Percentiles rank a stretch among this genome's conserved stretches.
Evolutionary conservation across 2,329 filamentous ascomycete species (phyloP).

Genomic region (Aureobasidium subglaciale): DNA sequence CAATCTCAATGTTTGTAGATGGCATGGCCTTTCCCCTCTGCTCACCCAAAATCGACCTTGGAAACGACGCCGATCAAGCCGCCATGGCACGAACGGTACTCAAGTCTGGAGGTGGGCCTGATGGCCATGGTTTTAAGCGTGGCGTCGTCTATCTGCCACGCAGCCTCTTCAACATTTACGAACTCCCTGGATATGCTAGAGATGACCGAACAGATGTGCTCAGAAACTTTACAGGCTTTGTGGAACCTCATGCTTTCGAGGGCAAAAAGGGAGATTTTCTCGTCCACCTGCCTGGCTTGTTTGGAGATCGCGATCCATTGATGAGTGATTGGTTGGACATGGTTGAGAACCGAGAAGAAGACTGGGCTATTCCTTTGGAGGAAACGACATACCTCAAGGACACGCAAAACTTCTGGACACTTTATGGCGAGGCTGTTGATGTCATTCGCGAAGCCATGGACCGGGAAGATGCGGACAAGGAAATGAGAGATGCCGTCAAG

Average conservation of each 20-base stretch:
- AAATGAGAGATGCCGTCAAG: not conserved
- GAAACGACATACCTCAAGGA: constrained; percentile 16
- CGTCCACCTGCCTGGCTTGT: constrained; percentile 18
- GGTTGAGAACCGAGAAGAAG: constrained; percentile 1
- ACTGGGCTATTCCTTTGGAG: constrained; percentile 13
- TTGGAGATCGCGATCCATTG: constrained; percentile 15
- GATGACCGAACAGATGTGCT: not conserved
- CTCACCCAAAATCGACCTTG: constrained; percentile 17
- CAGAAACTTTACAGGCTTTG: constrained; percentile 26
- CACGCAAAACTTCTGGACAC: constrained; percentile 19
- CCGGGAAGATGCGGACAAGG: not conserved
- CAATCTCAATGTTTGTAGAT: constrained; percentile 18
- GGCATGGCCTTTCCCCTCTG: constrained; percentile 19
- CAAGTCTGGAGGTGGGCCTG: not conserved
- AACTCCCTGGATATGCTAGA: not conserved
- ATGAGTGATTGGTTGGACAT: constrained; percentile 18
- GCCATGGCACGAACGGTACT: constrained; percentile 14
- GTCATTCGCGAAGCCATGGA: constrained; percentile 16
- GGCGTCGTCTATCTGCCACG: constrained; percentile 11
- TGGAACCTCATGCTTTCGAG: not conserved
- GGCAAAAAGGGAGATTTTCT: constrained; percentile 16
- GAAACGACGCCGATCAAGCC: constrained; percentile 17
- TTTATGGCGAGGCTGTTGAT: constrained; percentile 22
- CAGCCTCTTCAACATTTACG: constrained; percentile 14
- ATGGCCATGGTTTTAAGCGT: not conserved